Conservation (phyloP, 495 filamentous ascomycete species). For the Annulohypoxylon nitens region DNA sequence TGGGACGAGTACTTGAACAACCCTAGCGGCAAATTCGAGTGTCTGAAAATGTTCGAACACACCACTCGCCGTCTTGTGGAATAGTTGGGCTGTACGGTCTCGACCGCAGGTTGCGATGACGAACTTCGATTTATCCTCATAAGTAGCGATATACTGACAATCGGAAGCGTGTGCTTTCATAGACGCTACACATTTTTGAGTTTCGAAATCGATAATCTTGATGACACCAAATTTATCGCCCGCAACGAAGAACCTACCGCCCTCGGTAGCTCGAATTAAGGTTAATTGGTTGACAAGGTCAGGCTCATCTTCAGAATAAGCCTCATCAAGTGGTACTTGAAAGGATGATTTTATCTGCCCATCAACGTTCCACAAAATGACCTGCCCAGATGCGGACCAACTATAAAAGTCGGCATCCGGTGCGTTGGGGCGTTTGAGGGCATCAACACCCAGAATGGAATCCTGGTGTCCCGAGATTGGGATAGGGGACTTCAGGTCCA, state of each 20-base stretch:
- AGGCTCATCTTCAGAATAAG: conserved; percentile 64
- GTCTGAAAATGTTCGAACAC: conserved; percentile 65
- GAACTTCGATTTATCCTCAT: conserved; percentile 64
- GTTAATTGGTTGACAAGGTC: conserved; percentile 81
- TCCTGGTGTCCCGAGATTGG: conserved; percentile 79
- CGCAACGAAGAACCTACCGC: conserved; percentile 75
- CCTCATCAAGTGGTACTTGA: conserved; percentile 76
- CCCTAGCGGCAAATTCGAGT: conserved; percentile 62
- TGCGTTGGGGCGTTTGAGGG: conserved; percentile 68
- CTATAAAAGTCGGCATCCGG: conserved; percentile 82
- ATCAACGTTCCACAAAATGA: conserved; percentile 83
- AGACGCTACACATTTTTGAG: conserved; percentile 67
- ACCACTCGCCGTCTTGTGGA: conserved; percentile 67
- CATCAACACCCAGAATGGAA: conserved; percentile 79
- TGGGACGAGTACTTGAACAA: conserved; percentile 63
- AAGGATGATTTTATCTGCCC: conserved; percentile 76
- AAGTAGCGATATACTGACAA: conserved; percentile 82
- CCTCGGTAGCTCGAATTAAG: conserved; percentile 70
- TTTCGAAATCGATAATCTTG: conserved; percentile 66
- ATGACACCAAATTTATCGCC: conserved; percentile 90
- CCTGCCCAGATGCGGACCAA: conserved; percentile 81
- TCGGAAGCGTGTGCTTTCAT: conserved; percentile 89
- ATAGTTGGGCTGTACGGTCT: conserved; percentile 92
- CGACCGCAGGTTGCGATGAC: conserved; percentile 85
- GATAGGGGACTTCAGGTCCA: conserved; percentile 52